Evolutionary conservation across 176 grass and related monocot genomes (phyloP).

Genomic region (Carex myosuroides): DNA sequence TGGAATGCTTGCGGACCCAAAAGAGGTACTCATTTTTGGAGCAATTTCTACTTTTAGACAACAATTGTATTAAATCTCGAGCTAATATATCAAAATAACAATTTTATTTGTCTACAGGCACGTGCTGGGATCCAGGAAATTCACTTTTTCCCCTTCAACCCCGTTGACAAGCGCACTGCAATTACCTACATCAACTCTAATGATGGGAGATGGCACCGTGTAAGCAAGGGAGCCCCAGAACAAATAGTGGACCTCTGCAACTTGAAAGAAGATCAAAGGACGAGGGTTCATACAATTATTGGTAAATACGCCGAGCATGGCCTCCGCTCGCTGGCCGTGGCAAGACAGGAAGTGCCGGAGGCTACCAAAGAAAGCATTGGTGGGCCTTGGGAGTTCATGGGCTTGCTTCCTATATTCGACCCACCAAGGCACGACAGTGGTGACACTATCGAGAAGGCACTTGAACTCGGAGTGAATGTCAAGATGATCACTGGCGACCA

Average conservation of each 20-base stretch:
- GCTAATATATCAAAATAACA: background rate
- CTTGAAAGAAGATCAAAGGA: conserved; percentile 30
- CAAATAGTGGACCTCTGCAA: conserved; percentile 78
- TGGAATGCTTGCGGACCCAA: conserved; percentile 49
- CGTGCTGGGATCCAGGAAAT: conserved; percentile 63
- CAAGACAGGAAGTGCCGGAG: conserved; percentile 50
- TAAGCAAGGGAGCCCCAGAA: conserved; percentile 78
- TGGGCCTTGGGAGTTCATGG: conserved; percentile 65
- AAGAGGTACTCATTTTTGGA: conserved; percentile 32
- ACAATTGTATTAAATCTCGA: background rate
- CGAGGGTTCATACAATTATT: conserved; percentile 44
- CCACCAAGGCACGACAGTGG: conserved; percentile 74
- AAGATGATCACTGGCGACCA: conserved; percentile 97
- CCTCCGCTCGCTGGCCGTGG: conserved; percentile 50
- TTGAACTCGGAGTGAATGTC: conserved; percentile 75
- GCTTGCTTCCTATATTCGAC: conserved; percentile 66
- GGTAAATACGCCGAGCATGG: conserved; percentile 53
- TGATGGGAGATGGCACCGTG: conserved; percentile 48
- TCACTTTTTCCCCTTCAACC: conserved; percentile 91
- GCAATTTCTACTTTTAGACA: background rate
- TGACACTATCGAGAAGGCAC: conserved; percentile 56
- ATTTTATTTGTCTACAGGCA: conserved; percentile 27
- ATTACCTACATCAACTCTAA: conserved; percentile 70
- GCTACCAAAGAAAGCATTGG: conserved; percentile 46
- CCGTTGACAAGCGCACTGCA: conserved; percentile 72